A percentile compares a stretch with the other conserved stretches of the same genome.
Evolutionary conservation across 352 stramenopile genomes (phyloP).

Genomic region (Globisporangium parvum): DNA sequence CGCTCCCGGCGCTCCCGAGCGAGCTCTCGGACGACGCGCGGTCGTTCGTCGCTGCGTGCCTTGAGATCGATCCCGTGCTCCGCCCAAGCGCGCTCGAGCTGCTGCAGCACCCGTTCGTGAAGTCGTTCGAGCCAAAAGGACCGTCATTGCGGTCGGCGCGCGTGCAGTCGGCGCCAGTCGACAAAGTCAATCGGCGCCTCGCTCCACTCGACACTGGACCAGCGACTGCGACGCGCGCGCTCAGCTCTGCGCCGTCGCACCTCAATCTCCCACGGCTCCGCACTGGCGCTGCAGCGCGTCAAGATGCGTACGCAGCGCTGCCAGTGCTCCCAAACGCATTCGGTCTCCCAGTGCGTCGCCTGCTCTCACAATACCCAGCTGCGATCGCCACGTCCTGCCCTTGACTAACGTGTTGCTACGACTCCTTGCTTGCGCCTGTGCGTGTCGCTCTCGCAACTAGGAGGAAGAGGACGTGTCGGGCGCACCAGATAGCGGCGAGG

Average conservation of each 20-base stretch:
- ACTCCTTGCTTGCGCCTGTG: too few relatives aligned
- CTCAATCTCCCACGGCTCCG: constrained; percentile 5
- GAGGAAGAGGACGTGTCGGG: not conserved
- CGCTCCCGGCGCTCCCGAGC: constrained; percentile 32
- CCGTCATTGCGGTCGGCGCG: not conserved
- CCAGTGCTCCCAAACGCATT: constrained; percentile 7
- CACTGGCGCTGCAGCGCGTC: not conserved
- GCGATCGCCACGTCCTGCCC: not conserved
- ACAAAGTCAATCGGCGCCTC: not conserved
- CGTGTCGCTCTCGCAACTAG: too few relatives aligned
- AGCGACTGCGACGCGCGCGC: not conserved
- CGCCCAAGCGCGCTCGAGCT: constrained; percentile 86
- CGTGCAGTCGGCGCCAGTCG: not conserved
- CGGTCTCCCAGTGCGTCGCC: constrained; percentile 2
- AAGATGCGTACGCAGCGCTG: not conserved
- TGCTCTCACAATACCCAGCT: not conserved
- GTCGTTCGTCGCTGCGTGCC: constrained; percentile 44
- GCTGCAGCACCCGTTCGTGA: constrained; percentile 88
- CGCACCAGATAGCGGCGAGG: constrained; percentile 1
- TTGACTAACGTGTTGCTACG: not conserved
- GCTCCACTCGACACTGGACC: not conserved
- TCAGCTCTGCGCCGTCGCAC: constrained; percentile 8
- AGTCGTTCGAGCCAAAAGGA: not conserved
- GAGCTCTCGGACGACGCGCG: constrained; percentile 31
- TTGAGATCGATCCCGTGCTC: constrained; percentile 40